Conservation (phyloP, 208 protist genomes). For the Phytomonas sp. region DNA sequence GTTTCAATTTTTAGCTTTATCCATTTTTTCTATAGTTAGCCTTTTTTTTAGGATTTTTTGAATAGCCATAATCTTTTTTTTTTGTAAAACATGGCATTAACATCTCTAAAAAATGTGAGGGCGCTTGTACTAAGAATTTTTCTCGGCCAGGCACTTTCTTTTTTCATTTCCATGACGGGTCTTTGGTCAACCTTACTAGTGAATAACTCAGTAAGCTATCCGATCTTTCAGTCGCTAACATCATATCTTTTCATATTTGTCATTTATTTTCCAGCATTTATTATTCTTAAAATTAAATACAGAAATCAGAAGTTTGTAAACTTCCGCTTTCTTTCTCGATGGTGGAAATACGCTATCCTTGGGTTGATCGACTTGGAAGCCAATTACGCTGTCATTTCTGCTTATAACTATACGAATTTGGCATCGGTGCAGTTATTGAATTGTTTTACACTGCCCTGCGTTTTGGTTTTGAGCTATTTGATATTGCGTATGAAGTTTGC, state of each 20-base stretch:
- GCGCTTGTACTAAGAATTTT: constrained; percentile 39
- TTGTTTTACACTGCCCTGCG: constrained; percentile 91
- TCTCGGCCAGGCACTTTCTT: constrained; percentile 73
- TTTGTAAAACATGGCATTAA: background rate
- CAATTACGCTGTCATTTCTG: constrained; percentile 90
- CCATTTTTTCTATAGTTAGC: too few relatives aligned
- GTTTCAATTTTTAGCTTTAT: too few relatives aligned
- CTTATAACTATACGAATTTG: constrained; percentile 92
- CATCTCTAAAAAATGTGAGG: constrained; percentile 8
- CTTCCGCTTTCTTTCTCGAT: constrained; percentile 46
- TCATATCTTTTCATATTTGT: constrained; percentile 64
- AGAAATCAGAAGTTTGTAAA: constrained; percentile 31
- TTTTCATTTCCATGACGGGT: constrained; percentile 83
- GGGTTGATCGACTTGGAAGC: constrained; percentile 90
- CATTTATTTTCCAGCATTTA: constrained; percentile 52
- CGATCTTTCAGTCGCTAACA: constrained; percentile 75
- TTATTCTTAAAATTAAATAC: constrained; percentile 36
- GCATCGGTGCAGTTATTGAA: constrained; percentile 85
- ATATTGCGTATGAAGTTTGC: constrained; percentile 77
- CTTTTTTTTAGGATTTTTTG: background rate
- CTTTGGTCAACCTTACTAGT: constrained; percentile 78
- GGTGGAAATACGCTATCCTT: constrained; percentile 85
- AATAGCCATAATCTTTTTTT: background rate
- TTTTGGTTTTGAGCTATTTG: constrained; percentile 83
- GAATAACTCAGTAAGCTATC: constrained; percentile 77